A percentile compares a stretch with the other conserved stretches of the same genome.
phyloP scores from a whole-genome alignment of 768 basidiomycete species.

The Tricholoma furcatifolium region DNA sequence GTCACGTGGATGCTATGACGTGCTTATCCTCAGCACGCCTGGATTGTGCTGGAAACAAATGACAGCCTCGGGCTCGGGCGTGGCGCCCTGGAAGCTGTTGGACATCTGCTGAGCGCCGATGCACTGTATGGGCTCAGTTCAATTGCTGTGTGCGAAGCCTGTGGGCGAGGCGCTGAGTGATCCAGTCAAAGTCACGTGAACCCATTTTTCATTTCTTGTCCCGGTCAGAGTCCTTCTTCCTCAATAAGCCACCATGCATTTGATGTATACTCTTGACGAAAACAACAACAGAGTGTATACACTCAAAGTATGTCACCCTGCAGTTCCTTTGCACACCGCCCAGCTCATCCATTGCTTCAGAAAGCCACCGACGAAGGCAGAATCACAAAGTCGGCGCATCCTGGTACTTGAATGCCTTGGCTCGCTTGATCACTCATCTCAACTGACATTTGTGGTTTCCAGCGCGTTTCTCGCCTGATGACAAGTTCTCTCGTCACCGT shows the following conservation, averaged over 20 bases:
- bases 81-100: too few species aligned
- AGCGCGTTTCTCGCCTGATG: conserved; percentile 99
- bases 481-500: conserved; percentile 97
- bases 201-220: neutral
- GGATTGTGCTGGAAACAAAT: too few species aligned
- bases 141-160: too few species aligned
- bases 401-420: conserved; percentile 55
- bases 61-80: neutral
- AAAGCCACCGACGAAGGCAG: conserved; percentile 81
- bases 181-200: conserved; percentile 8
- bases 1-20: conserved; percentile 16
- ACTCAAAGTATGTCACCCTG: conserved; percentile 63
- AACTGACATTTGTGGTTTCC: conserved; percentile 3
- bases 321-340: neutral
- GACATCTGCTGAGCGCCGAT: too few species aligned
- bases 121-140: too few species aligned
- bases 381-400: conserved; percentile 95
- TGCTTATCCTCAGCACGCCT: conserved; percentile 1
- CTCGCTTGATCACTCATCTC: conserved; percentile 1
- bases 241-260: conserved; percentile 80
- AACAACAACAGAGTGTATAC: conserved; percentile 86
- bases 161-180: neutral
- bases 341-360: conserved; percentile 37
- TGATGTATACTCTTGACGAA: conserved; percentile 90
- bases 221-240: neutral